phyloP scores from a whole-genome alignment of 208 protist genomes.

The Trypanosoma mega region DNA sequence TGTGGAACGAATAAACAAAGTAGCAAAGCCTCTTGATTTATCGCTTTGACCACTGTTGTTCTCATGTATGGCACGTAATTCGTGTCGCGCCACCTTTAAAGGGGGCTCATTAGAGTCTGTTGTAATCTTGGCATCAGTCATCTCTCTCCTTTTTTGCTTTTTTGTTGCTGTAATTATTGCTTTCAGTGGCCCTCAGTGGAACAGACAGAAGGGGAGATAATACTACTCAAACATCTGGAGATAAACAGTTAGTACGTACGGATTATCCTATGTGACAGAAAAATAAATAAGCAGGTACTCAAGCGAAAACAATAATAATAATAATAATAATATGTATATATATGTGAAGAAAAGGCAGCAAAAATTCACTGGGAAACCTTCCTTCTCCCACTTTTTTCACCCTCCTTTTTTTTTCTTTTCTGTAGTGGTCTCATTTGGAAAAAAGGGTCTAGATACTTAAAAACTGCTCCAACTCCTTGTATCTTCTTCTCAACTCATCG shows the following conservation, averaged over 20 bases:
- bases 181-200: too few species aligned
- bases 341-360: too few species aligned
- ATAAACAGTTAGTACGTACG: too few species aligned
- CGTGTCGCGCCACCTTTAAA: conserved; percentile 10
- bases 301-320: too few species aligned
- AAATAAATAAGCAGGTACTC: too few species aligned
- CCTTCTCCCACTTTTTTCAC: too few species aligned
- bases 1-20: conserved; percentile 68
- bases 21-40: conserved; percentile 15
- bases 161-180: background rate
- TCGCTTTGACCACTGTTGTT: background rate
- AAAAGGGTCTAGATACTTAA: conserved; percentile 26
- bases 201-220: background rate
- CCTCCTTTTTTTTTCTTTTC: too few species aligned
- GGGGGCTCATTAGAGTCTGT: conserved; percentile 9
- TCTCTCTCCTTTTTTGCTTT: conserved; percentile 8
- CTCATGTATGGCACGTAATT: background rate
- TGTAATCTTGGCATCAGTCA: background rate
- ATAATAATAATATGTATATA: too few species aligned
- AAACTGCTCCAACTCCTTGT: conserved; percentile 55
- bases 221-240: background rate
- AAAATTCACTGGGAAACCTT: too few species aligned
- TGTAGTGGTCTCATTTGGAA: too few species aligned
- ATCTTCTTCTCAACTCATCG: conserved; percentile 69
- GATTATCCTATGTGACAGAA: too few species aligned